phyloP scores from a whole-genome alignment of 805 yeast genomes.

The Kodamaea sagamina region DNA sequence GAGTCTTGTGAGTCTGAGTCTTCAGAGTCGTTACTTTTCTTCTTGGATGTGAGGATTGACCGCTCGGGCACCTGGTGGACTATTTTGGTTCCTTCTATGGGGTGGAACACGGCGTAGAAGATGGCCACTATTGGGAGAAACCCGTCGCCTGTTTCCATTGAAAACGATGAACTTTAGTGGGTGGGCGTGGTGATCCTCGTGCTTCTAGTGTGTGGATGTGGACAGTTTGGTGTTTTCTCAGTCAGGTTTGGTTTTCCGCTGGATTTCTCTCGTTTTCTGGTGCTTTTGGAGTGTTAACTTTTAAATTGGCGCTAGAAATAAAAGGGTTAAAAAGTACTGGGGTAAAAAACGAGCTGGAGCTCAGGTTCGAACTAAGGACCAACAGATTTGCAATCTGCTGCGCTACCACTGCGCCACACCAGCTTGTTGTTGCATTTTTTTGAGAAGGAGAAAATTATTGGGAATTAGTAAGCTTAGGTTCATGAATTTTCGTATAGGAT shows the following conservation, averaged over 20 bases:
- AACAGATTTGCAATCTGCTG: constrained; percentile 98
- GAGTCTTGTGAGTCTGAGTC: constrained; percentile 6
- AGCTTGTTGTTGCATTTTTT: no score
- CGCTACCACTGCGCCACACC: constrained; percentile 98
- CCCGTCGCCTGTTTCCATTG: constrained; percentile 51
- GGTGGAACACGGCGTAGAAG: constrained; percentile 91
- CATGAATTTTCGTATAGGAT: no score
- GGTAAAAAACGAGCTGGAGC: constrained; percentile 65
- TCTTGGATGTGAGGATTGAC: constrained; percentile 44
- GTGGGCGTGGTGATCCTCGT: no score
- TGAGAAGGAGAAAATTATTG: no score
- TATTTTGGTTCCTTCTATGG: constrained; percentile 92
- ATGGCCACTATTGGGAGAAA: constrained; percentile 87
- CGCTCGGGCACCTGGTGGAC: constrained; percentile 88
- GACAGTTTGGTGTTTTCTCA: no score
- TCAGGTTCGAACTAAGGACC: constrained; percentile 98
- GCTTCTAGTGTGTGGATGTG: no score
- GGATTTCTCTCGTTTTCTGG: neutral
- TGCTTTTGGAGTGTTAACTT: neutral
- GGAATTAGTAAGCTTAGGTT: no score
- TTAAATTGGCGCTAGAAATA: constrained; percentile 10
- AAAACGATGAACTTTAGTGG: no score
- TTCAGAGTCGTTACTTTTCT: constrained; percentile 5
- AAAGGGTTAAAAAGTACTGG: no score
- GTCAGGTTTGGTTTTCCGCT: no score